A percentile compares a stretch with the other conserved stretches of the same genome.
Evolutionary conservation across 1,284 basidiomycete species (phyloP).

Genomic region (Clitocybe nebularis): DNA sequence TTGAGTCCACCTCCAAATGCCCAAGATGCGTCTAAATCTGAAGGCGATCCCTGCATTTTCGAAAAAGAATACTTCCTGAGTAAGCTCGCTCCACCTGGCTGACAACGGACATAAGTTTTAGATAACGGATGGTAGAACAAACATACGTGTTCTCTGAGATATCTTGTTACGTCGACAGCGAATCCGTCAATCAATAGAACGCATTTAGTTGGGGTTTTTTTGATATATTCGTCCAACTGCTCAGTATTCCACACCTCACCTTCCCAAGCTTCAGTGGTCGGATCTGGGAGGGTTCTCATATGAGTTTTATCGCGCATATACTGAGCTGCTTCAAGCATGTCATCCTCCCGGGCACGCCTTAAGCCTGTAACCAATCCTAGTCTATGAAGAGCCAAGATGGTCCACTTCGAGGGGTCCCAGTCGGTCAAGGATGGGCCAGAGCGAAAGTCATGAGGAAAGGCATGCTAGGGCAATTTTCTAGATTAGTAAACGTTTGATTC

Average conservation of each 20-base stretch:
- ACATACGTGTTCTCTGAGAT: conserved; percentile 64
- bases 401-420: conserved; percentile 85
- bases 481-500: too few relatives aligned
- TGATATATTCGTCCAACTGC: conserved; percentile 33
- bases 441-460: conserved; percentile 75
- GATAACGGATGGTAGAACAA: not conserved
- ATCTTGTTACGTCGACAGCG: conserved; percentile 60
- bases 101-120: conserved; percentile 5
- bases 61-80: conserved; percentile 44
- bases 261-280: conserved; percentile 28
- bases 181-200: conserved; percentile 60
- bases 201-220: conserved; percentile 35
- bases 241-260: conserved; percentile 39
- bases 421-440: conserved; percentile 57
- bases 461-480: conserved; percentile 44
- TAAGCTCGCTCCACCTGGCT: conserved; percentile 54
- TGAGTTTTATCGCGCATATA: conserved; percentile 49
- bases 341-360: conserved; percentile 52
- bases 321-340: conserved; percentile 52
- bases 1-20: conserved; percentile 74
- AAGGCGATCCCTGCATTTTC: conserved; percentile 16
- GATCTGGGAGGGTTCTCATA: conserved; percentile 20
- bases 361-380: conserved; percentile 51
- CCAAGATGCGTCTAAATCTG: conserved; percentile 45
- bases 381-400: conserved; percentile 55